Base-by-base conservation (phyloP, 192 early-diverging fungal species). In the Backusella circina region DNA sequence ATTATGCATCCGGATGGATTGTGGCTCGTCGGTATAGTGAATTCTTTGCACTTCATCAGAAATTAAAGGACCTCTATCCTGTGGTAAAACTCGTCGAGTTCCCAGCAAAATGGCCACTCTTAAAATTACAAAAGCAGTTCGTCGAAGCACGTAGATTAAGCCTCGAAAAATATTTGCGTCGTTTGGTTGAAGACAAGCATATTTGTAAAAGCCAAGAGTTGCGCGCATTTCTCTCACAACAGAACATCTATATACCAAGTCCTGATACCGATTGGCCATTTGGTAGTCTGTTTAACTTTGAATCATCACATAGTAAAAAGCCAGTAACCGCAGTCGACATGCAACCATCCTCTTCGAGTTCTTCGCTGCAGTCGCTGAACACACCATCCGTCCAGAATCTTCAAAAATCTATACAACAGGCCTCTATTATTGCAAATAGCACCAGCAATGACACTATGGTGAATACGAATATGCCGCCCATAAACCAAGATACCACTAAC, bases 11-110 rank as follows among this genome's bases (percentile, higher is more conserved):
- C 0, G 91, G 92, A 3, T 94, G 93, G 93, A 85, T 93, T 18
- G 90, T 93, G n/a, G 84, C 86, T 2, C 85, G 94, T 7, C 82
- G 96, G 3, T 96, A 94, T 79, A 88, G 89, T n/a, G 95, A 98
- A 82, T 97, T 98, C 79, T 88, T 90, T 68, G 84, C 87, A 0
- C 80, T 98, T 75, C 95, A 98, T 75, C 89, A 90, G 35, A 80
- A 85, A 10, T 82, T 98, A 28, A 88, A 86, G 32, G 75, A 82
- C 1, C 75, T 80, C 23, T 90, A 86, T 73, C 84, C 90, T 0
- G 75, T 86, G 13, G 90, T 96, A 72, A 84, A 87, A 8, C 70
- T 80, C 16, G 84, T 88, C 31, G 95, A 95, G 18, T 86, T 97
- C 39, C 95, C 95, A 0, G 83, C 83, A 3, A 94, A 96, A 69